These are phyloP conservation scores for Colletotrichum lini DNA, from an alignment of 2,329 filamentous ascomycete species.

Conservation along the genomic window DNA sequence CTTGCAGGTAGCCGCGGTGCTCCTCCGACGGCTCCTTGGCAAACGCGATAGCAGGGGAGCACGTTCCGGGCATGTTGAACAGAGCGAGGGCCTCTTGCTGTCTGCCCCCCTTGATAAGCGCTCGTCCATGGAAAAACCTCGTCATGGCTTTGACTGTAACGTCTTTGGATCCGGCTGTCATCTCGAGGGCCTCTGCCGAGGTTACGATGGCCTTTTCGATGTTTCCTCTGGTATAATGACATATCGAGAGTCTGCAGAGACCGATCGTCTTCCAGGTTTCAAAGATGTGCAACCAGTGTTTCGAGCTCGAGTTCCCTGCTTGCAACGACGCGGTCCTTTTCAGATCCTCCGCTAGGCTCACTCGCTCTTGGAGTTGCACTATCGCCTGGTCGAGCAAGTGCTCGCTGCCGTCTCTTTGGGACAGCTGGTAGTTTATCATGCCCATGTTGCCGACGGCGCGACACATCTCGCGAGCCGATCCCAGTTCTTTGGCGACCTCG, in stretches of 20 bases:
- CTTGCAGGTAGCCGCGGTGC: slow-evolving; percentile 51
- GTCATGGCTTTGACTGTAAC: slow-evolving; percentile 50
- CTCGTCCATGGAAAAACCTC: slow-evolving; percentile 51
- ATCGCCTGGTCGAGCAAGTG: slow-evolving; percentile 48
- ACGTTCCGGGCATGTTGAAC: slow-evolving; percentile 48
- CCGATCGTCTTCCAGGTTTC: slow-evolving; percentile 49
- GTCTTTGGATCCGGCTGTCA: slow-evolving; percentile 44
- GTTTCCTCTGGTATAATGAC: slow-evolving; percentile 47
- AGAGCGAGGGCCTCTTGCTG: slow-evolving; percentile 47
- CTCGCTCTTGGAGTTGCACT: slow-evolving; percentile 29
- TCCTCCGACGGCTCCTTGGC: slow-evolving; percentile 56
- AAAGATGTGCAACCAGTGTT: neutral
- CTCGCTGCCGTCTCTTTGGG: slow-evolving; percentile 41
- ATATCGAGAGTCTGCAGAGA: slow-evolving; percentile 52
- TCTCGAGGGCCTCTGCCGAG: slow-evolving; percentile 41
- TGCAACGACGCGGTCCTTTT: neutral
- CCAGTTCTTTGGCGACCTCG: slow-evolving; percentile 46
- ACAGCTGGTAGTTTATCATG: slow-evolving; percentile 55
- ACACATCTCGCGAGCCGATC: slow-evolving; percentile 44
- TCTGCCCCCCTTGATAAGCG: slow-evolving; percentile 46
- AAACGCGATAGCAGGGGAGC: slow-evolving; percentile 54
- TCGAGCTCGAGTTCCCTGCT: neutral
- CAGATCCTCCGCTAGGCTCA: slow-evolving; percentile 19
- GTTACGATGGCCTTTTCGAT: slow-evolving; percentile 44
- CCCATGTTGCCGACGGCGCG: slow-evolving; percentile 55